Evolutionary conservation across 192 early-diverging fungal species (phyloP).

Genomic region (Cladochytrium replicatum): DNA sequence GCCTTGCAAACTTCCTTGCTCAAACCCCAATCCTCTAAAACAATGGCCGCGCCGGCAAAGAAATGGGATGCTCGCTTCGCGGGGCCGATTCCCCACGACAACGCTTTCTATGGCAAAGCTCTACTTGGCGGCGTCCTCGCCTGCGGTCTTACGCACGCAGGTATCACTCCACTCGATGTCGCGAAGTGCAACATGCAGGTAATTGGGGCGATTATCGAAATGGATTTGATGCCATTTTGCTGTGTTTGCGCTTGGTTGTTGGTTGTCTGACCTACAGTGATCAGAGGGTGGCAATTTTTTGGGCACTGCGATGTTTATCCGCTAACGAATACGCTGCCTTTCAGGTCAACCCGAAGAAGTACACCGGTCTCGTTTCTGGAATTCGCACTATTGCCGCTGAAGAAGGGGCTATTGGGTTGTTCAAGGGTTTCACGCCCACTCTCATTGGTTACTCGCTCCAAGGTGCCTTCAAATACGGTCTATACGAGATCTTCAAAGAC

Average conservation of each 20-base stretch:
- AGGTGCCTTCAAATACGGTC: slow-evolving; percentile 81
- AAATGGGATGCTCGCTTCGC: slow-evolving; percentile 23
- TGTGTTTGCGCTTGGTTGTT: too few relatives aligned
- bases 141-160: slow-evolving; percentile 57
- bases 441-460: slow-evolving; percentile 76
- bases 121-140: slow-evolving; percentile 52
- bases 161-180: slow-evolving; percentile 39
- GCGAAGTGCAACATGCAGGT: slow-evolving; percentile 27
- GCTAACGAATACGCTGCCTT: neutral
- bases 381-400: slow-evolving; percentile 36
- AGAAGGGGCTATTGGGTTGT: slow-evolving; percentile 64
- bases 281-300: neutral
- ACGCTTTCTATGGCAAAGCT: slow-evolving; percentile 48
- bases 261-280: too few relatives aligned
- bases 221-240: too few relatives aligned
- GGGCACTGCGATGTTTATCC: neutral
- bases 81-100: slow-evolving; percentile 31
- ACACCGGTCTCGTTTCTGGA: slow-evolving; percentile 29
- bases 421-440: slow-evolving; percentile 69
- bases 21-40: too few relatives aligned
- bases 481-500: slow-evolving; percentile 86
- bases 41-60: neutral
- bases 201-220: too few relatives aligned
- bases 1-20: too few relatives aligned
- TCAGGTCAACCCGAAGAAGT: slow-evolving; percentile 21